Base-by-base conservation (phyloP, 1,284 basidiomycete genomes). In the Puccinia coronata region DNA sequence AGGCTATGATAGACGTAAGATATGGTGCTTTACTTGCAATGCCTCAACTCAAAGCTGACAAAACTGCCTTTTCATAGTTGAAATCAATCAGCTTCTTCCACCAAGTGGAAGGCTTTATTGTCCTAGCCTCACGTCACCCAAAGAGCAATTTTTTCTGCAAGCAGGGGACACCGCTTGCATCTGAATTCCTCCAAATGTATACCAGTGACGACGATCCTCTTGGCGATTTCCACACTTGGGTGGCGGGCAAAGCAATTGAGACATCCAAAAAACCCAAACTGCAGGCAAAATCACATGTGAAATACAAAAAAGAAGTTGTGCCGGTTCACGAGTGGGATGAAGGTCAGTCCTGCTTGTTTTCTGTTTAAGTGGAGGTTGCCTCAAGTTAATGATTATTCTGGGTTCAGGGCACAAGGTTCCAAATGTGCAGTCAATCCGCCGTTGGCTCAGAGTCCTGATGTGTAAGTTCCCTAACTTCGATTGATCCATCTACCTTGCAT, bases 21-120 rank as follows among this genome's bases (percentile, higher is more conserved):
- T n/a, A 11, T 8, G 20, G 9, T 31, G 11, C 5, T 61, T 12
- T 31, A 9, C 34, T 28, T 12, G 5, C 20, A 5, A 3, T 61
- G 5, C 8, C 8, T 61, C 8, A 6, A 2, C 20, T 5, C 4
- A 28, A 11, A 8, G 25, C 14, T 61, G 43, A 43, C 6, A 43
- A 8, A 43, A 43, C 16, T 6, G 16, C 43, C 31, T 61, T 61
- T 11, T 28, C 31, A 20, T 28, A 61, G 57, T 25, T 61, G n/a
- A 61, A 28, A 20, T 61, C 57, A 4, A 61, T 61, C n/a, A 61
- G 57, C 57, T 61, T 61, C 31, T 61, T 61, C 57, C 57, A 61
- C 20, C 57, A 61, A 61, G 57, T 61, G 57, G 57, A 61, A 31
- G 57, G 57, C 25, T 61, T 61, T 31, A 28, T 61, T 12, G 57